These are phyloP conservation scores for Phoma sp. DNA, from an alignment of 2,329 filamentous ascomycete species.

Conservation along the genomic window DNA sequence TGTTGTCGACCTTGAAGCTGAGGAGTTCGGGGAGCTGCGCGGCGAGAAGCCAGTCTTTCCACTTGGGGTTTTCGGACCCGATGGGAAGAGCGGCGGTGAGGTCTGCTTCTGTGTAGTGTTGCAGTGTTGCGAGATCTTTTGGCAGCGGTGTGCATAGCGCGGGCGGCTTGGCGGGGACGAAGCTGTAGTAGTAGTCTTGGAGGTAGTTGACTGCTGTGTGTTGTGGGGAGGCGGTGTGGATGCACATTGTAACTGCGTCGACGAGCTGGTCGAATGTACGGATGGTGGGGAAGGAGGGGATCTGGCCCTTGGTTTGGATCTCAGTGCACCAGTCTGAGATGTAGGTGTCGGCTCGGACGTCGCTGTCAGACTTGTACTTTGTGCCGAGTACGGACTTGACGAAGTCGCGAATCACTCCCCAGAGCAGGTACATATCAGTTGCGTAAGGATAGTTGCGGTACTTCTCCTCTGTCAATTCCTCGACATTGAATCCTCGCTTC, in stretches of 20 bases:
- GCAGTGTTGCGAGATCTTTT: conserved; percentile 6
- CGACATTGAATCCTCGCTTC: conserved; percentile 10
- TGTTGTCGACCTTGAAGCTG: conserved; percentile 13
- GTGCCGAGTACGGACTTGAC: conserved; percentile 6
- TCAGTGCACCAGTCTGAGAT: conserved; percentile 10
- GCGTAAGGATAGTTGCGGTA: conserved; percentile 19
- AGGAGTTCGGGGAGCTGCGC: conserved; percentile 16
- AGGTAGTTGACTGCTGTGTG: conserved; percentile 19
- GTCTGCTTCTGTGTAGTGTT: conserved; percentile 5
- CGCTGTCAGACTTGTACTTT: conserved; percentile 13
- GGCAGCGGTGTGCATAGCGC: conserved; percentile 12
- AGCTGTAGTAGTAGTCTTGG: conserved; percentile 22
- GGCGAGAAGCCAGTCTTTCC: conserved; percentile 19
- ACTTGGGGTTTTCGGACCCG: conserved; percentile 1
- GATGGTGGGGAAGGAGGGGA: conserved; percentile 14
- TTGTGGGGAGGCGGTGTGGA: conserved; percentile 15
- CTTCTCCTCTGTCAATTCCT: conserved; percentile 3
- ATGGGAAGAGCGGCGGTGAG: conserved; percentile 16
- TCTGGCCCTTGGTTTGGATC: conserved; percentile 8
- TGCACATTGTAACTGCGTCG: conserved; percentile 17
- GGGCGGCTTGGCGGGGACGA: conserved; percentile 13
- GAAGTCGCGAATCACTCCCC: conserved; percentile 14
- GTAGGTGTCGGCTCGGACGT: conserved; percentile 3
- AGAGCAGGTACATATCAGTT: conserved; percentile 14
- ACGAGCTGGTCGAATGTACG: conserved; percentile 3